A percentile compares a stretch with the other conserved stretches of the same genome.
Evolutionary conservation across 2,329 filamentous ascomycete genomes (phyloP).

Genomic region (Colletotrichum sp.): DNA sequence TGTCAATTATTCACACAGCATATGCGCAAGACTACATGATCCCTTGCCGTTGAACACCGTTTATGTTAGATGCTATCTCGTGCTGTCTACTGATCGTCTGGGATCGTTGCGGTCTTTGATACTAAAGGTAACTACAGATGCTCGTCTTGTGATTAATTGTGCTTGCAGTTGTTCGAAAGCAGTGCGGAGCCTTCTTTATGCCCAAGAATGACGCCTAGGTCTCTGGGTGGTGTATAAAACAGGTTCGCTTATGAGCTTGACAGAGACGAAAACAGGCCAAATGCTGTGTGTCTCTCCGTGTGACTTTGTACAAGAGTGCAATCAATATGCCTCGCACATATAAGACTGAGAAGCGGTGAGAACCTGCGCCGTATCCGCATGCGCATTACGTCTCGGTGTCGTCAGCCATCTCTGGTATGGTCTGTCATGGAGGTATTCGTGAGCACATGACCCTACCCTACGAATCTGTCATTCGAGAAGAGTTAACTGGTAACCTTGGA

Average conservation of each 20-base stretch:
- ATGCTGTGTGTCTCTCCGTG: too few relatives aligned
- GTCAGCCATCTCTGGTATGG: not conserved
- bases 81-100: too few relatives aligned
- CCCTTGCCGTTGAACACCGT: not conserved
- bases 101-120: too few relatives aligned
- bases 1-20: not conserved
- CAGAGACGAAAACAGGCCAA: not conserved
- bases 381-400: not conserved
- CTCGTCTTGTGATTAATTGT: not conserved
- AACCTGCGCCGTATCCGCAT: too few relatives aligned
- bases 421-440: not conserved
- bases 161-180: not conserved
- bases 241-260: rapidly evolving
- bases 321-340: too few relatives aligned
- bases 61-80: too few relatives aligned
- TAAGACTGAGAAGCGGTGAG: too few relatives aligned
- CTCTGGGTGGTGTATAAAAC: not conserved
- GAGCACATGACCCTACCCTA: not conserved
- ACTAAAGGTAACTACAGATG: too few relatives aligned
- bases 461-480: too few relatives aligned
- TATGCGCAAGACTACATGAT: rapidly evolving
- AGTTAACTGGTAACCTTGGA: too few relatives aligned
- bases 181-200: not conserved
- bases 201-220: not conserved
- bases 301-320: too few relatives aligned